These are phyloP conservation scores for Verticillium zaregamsianum DNA, from an alignment of 2,329 filamentous ascomycete genomes.

Conservation along the genomic window DNA sequence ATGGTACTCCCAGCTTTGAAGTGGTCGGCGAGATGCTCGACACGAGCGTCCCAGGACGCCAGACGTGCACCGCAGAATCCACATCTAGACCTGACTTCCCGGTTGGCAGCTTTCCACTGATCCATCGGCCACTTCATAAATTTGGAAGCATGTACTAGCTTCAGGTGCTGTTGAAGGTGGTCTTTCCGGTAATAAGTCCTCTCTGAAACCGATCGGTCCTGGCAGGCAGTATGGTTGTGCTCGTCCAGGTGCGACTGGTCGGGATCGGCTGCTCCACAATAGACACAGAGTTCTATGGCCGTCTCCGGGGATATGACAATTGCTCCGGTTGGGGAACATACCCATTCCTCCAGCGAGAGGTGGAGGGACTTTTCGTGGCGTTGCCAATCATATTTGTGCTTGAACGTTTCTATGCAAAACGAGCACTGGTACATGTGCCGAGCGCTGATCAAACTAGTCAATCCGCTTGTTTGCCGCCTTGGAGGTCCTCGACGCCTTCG, in stretches of 20 bases:
- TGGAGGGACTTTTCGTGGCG: conserved; percentile 46
- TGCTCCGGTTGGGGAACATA: conserved; percentile 33
- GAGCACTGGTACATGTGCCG: conserved; percentile 34
- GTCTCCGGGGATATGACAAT: conserved; percentile 34
- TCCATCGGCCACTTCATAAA: conserved; percentile 39
- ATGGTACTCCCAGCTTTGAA: conserved; percentile 36
- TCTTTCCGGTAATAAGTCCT: conserved; percentile 40
- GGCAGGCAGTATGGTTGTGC: conserved; percentile 41
- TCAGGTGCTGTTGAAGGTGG: conserved; percentile 37
- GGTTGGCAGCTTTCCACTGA: conserved; percentile 28
- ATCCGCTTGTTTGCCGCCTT: background rate
- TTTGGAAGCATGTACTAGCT: conserved; percentile 36
- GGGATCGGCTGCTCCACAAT: conserved; percentile 28
- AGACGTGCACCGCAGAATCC: conserved; percentile 34
- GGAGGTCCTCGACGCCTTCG: conserved; percentile 2
- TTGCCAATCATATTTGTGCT: conserved; percentile 40
- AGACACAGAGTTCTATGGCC: conserved; percentile 33
- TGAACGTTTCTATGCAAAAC: conserved; percentile 42
- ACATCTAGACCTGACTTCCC: conserved; percentile 32
- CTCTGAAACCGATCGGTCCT: conserved; percentile 41
- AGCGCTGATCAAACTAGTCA: background rate
- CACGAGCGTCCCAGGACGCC: conserved; percentile 30
- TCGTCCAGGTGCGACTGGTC: conserved; percentile 25
- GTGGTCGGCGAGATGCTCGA: conserved; percentile 35
- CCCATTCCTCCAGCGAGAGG: conserved; percentile 42